These are phyloP conservation scores for Periconia sp. DNA, from an alignment of 2,329 filamentous ascomycete species.

Conservation along the genomic window DNA sequence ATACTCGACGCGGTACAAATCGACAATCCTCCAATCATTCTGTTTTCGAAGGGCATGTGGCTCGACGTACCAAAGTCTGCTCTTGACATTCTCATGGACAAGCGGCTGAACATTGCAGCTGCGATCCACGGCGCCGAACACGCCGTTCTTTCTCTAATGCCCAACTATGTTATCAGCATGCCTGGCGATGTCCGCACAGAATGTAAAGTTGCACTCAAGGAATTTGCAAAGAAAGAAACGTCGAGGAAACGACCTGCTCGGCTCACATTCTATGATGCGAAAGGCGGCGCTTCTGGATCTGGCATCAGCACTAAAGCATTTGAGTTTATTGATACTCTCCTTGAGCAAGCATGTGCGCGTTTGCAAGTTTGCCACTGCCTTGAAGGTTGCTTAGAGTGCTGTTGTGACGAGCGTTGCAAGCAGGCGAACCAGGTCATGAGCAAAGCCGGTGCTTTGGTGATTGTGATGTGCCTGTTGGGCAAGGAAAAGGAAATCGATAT, in stretches of 20 bases:
- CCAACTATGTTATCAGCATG: constrained; percentile 86
- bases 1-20: constrained; percentile 92
- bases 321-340: constrained; percentile 80
- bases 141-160: constrained; percentile 81
- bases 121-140: constrained; percentile 96
- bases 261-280: constrained; percentile 92
- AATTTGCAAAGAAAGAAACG: constrained; percentile 73
- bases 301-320: constrained; percentile 93
- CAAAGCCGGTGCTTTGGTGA: constrained; percentile 81
- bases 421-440: constrained; percentile 91
- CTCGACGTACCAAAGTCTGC: constrained; percentile 81
- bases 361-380: constrained; percentile 76
- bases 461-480: constrained; percentile 74
- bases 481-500: constrained; percentile 77
- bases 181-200: constrained; percentile 93
- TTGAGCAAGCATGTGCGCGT: constrained; percentile 73
- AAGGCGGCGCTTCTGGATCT: constrained; percentile 79
- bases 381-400: constrained; percentile 86
- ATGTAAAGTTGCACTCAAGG: constrained; percentile 86
- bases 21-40: constrained; percentile 87
- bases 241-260: constrained; percentile 80
- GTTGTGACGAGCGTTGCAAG: constrained; percentile 80
- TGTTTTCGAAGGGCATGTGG: constrained; percentile 90
- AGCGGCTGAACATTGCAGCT: constrained; percentile 77
- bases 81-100: constrained; percentile 73